phyloP scores from a whole-genome alignment of 23 red algal genomes.

The Gracilaria vermiculophylla region DNA sequence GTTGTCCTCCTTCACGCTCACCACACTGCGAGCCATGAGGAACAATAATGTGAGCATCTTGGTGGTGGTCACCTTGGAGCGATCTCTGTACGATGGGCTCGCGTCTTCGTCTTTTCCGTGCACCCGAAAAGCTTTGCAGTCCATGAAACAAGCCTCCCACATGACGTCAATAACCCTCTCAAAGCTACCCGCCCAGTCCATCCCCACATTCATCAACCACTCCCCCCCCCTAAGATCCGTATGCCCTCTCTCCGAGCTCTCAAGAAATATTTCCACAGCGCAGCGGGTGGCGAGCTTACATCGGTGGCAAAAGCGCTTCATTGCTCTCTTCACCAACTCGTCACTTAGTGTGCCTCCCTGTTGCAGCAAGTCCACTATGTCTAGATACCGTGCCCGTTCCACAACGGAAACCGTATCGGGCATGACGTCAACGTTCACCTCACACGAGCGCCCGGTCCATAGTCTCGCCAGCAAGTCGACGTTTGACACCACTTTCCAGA shows the following conservation, averaged over 20 bases:
- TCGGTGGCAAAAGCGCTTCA: slow-evolving; percentile 7
- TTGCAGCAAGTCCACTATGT: slow-evolving; percentile 34
- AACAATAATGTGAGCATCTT: slow-evolving; percentile 55
- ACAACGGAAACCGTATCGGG: neutral
- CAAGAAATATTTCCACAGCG: slow-evolving; percentile 43
- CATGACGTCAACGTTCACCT: neutral
- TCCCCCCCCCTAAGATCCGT: slow-evolving; percentile 9
- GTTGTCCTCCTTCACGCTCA: neutral
- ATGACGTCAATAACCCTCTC: slow-evolving; percentile 42
- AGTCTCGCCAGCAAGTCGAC: neutral
- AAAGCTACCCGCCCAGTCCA: slow-evolving; percentile 28
- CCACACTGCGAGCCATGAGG: slow-evolving; percentile 2
- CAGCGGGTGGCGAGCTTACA: slow-evolving; percentile 4
- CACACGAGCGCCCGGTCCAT: neutral
- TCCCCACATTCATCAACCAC: slow-evolving; percentile 46
- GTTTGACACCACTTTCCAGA: neutral
- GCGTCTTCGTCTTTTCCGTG: neutral
- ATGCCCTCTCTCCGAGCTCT: slow-evolving; percentile 27
- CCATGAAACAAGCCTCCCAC: slow-evolving; percentile 48
- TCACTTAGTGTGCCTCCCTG: slow-evolving; percentile 36
- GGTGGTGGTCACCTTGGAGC: slow-evolving; percentile 21
- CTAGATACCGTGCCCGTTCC: slow-evolving; percentile 18
- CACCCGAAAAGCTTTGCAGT: neutral
- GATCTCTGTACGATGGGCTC: neutral
- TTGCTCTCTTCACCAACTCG: neutral